Percentiles rank a stretch among this genome's conserved stretches.
phyloP scores from a whole-genome alignment of 345 rosid genomes.

The Conringia planisiliqua region DNA sequence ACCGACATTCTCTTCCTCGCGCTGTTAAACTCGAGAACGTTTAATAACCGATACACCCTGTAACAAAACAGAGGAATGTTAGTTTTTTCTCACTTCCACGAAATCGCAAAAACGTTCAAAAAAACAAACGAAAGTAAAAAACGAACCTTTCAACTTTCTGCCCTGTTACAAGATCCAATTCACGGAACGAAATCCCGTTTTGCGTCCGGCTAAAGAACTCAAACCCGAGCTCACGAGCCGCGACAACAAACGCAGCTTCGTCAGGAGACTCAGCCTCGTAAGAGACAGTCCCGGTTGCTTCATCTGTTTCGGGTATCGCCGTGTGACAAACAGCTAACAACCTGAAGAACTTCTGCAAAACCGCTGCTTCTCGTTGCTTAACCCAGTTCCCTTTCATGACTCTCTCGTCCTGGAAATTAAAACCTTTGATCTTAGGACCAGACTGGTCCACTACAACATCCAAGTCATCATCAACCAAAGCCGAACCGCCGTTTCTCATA shows the following conservation, averaged over 20 bases:
- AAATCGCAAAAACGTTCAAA: not conserved
- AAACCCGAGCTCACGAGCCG: slow-evolving; percentile 90
- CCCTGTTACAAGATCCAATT: slow-evolving; percentile 59
- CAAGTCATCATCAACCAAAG: slow-evolving; percentile 39
- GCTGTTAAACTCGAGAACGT: slow-evolving; percentile 72
- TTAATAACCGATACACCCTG: slow-evolving; percentile 67
- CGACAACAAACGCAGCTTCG: slow-evolving; percentile 94
- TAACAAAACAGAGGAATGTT: slow-evolving; percentile 16
- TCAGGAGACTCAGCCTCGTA: slow-evolving; percentile 99
- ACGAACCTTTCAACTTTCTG: slow-evolving; percentile 52
- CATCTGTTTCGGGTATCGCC: slow-evolving; percentile 86
- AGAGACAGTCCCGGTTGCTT: slow-evolving; percentile 57
- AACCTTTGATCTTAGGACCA: slow-evolving; percentile 62
- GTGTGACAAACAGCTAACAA: slow-evolving; percentile 91
- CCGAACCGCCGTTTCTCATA: slow-evolving; percentile 58
- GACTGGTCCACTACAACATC: slow-evolving; percentile 37
- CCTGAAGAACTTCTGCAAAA: slow-evolving; percentile 60
- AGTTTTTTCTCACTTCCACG: not conserved
- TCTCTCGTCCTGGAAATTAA: slow-evolving; percentile 77
- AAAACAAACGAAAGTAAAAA: not conserved
- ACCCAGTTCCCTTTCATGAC: slow-evolving; percentile 72
- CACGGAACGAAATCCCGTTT: slow-evolving; percentile 59
- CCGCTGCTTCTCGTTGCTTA: slow-evolving; percentile 48
- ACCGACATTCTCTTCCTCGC: slow-evolving; percentile 80
- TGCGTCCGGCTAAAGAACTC: slow-evolving; percentile 82